phyloP scores from a whole-genome alignment of 2,329 filamentous ascomycete species.

The Paracorniculantispora psalliotae region DNA sequence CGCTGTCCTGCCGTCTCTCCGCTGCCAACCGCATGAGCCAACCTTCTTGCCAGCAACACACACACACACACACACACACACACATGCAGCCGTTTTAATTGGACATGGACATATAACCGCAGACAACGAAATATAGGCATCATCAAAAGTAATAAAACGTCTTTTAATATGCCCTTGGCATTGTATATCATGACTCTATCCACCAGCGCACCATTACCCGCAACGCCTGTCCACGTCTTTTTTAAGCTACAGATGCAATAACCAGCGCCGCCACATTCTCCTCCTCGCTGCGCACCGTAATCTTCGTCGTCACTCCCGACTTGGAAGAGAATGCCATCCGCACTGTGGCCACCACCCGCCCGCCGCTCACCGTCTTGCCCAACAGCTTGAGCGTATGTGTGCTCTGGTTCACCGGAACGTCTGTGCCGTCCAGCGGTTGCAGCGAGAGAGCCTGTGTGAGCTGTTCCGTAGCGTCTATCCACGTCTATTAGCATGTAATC shows the following conservation, averaged over 20 bases:
- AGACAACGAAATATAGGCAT: not conserved
- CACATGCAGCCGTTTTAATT: not conserved
- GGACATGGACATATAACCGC: not conserved
- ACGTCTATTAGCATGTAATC: constrained; percentile 19
- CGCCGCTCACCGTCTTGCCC: constrained; percentile 89
- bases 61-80: not conserved
- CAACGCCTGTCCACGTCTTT: constrained; percentile 27
- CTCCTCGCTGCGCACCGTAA: constrained; percentile 87
- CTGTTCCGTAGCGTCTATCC: constrained; percentile 82
- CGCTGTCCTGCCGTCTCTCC: not conserved
- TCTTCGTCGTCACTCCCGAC: constrained; percentile 92
- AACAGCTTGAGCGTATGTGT: constrained; percentile 95
- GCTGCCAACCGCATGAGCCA: not conserved
- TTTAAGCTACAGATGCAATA: constrained; percentile 75
- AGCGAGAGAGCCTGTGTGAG: constrained; percentile 80
- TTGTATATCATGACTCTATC: constrained; percentile 16
- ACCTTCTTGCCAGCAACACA: not conserved
- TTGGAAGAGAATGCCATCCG: constrained; percentile 93
- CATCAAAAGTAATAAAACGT: not conserved
- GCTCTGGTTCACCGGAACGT: constrained; percentile 79
- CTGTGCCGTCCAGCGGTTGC: constrained; percentile 90
- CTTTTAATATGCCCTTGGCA: constrained; percentile 1
- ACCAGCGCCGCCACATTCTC: constrained; percentile 82
- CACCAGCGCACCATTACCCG: constrained; percentile 31
- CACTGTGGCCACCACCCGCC: constrained; percentile 79